A percentile compares a stretch with the other conserved stretches of the same genome.
Evolutionary conservation across 1,139 yeast genomes (phyloP).

Genomic region (Scheffersomyces insectosa): DNA sequence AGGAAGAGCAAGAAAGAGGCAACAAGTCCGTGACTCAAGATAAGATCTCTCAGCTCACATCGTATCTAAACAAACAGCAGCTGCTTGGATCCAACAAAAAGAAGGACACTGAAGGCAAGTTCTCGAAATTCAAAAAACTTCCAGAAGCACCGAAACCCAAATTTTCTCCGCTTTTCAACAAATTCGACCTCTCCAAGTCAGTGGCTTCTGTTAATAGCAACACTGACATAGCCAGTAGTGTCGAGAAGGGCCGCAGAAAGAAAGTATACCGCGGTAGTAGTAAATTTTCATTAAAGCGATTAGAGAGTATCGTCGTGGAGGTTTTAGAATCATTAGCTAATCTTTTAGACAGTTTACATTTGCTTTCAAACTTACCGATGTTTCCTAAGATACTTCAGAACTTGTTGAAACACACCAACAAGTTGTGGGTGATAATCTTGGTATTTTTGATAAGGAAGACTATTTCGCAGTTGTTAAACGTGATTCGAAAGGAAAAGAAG

Average conservation of each 20-base stretch:
- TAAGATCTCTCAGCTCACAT: constrained; percentile 16
- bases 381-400: constrained; percentile 36
- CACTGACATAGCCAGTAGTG: neutral
- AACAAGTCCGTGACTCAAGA: constrained; percentile 22
- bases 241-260: constrained; percentile 1
- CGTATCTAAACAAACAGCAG: constrained; percentile 4
- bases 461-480: constrained; percentile 43
- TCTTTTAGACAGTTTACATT: constrained; percentile 44
- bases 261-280: constrained; percentile 1
- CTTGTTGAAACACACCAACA: constrained; percentile 45
- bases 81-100: constrained; percentile 8
- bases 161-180: constrained; percentile 17
- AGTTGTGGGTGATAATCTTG: constrained; percentile 46
- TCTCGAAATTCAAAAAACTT: constrained; percentile 6
- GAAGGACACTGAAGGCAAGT: constrained; percentile 2
- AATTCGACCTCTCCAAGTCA: constrained; percentile 13
- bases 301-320: constrained; percentile 33
- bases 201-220: constrained; percentile 3
- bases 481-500: constrained; percentile 39
- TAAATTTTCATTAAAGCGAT: constrained; percentile 24
- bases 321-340: constrained; percentile 42
- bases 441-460: constrained; percentile 46
- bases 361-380: constrained; percentile 43
- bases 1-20: constrained; percentile 22
- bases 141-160: constrained; percentile 18